Percentiles rank a stretch among this genome's conserved stretches.
These are phyloP conservation scores for Nigrospora sphaerica DNA, from an alignment of 2,329 filamentous ascomycete genomes.

Conservation along the genomic window DNA sequence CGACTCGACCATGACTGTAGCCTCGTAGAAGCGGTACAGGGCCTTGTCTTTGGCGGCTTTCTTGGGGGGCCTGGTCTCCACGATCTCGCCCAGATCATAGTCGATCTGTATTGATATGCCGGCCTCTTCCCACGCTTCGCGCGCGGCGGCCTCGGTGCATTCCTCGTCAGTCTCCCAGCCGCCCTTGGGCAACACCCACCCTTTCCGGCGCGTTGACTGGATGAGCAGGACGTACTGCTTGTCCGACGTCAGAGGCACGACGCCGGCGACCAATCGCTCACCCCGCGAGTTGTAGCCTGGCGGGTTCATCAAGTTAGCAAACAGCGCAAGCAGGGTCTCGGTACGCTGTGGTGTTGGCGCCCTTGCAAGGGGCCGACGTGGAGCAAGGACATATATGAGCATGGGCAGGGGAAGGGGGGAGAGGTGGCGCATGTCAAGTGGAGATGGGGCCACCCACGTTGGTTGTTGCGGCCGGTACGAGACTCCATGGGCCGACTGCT, in stretches of 20 bases:
- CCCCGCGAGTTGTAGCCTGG: conserved; percentile 87
- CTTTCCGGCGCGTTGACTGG: conserved; percentile 82
- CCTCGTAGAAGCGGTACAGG: conserved; percentile 78
- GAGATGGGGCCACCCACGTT: conserved; percentile 56
- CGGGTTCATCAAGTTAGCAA: conserved; percentile 5
- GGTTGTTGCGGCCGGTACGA: conserved; percentile 69
- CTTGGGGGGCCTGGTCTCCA: conserved; percentile 77
- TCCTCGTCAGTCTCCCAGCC: conserved; percentile 96
- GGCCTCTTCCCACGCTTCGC: conserved; percentile 97
- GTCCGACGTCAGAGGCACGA: conserved; percentile 83
- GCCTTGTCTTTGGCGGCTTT: conserved; percentile 55
- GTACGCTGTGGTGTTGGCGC: conserved; percentile 22
- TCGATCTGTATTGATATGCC: conserved; percentile 82
- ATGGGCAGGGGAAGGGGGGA: conserved; percentile 15
- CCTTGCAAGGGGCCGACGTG: too few relatives aligned
- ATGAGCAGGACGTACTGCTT: conserved; percentile 87
- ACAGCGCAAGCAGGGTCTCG: conserved; percentile 9
- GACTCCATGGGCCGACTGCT: conserved; percentile 60
- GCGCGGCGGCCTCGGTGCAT: conserved; percentile 73
- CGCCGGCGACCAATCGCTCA: conserved; percentile 89
- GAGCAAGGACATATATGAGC: conserved; percentile 8
- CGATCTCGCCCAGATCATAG: conserved; percentile 78
- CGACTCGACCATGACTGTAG: conserved; percentile 79
- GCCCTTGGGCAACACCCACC: conserved; percentile 96
- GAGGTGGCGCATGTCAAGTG: too few relatives aligned